phyloP scores from a whole-genome alignment of 257 asterid genomes.

The Scutellaria minor region DNA sequence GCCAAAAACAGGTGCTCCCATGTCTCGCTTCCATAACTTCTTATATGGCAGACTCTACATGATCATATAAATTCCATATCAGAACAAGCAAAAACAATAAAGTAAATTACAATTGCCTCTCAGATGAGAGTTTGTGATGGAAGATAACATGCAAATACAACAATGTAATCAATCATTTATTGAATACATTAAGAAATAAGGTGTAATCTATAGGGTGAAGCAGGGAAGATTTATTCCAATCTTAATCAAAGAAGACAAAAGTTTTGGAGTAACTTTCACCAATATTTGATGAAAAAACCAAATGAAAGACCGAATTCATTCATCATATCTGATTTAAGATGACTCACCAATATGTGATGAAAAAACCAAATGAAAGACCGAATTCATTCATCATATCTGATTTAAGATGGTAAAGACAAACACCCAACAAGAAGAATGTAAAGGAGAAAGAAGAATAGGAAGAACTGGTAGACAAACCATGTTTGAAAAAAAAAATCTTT shows the following conservation, averaged over 20 bases:
- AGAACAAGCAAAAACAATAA: slow-evolving; percentile 11
- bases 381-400: slow-evolving; percentile 16
- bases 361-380: not conserved
- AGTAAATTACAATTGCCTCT: slow-evolving; percentile 20
- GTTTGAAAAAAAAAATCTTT: not conserved
- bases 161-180: not conserved
- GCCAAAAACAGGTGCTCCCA: slow-evolving; percentile 87
- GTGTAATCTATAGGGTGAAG: slow-evolving; percentile 1
- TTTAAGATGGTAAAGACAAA: not conserved
- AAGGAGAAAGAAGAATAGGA: not conserved
- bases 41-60: slow-evolving; percentile 60
- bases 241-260: slow-evolving; percentile 2
- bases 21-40: slow-evolving; percentile 70
- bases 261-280: slow-evolving; percentile 5
- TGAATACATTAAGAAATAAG: not conserved
- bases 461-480: not conserved
- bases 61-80: slow-evolving; percentile 32
- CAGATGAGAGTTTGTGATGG: slow-evolving; percentile 5
- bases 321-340: too few relatives aligned
- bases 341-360: slow-evolving; percentile 21
- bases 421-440: not conserved
- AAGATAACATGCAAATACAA: slow-evolving; percentile 24
- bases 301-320: slow-evolving; percentile 7
- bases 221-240: slow-evolving; percentile 5
- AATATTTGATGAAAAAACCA: slow-evolving; percentile 18